Evolutionary conservation across 768 basidiomycete genomes (phyloP).

Genomic region (Dacryopinax primogenitus): DNA sequence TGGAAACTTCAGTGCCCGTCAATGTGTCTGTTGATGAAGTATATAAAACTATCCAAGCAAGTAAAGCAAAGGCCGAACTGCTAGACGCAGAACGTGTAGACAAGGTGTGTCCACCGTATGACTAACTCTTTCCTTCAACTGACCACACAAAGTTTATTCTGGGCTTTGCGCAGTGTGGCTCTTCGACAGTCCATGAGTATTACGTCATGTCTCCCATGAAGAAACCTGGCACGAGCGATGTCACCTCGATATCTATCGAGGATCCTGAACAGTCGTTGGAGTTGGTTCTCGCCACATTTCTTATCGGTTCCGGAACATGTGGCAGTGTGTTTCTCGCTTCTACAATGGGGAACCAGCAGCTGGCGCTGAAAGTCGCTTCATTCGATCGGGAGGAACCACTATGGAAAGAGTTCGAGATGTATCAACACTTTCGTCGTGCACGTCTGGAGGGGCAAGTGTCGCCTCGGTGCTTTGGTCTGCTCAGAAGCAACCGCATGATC

Average conservation of each 20-base stretch:
- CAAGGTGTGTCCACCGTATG: no score
- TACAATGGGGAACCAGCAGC: not conserved
- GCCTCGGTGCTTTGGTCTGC: not conserved
- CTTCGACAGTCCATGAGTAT: not conserved
- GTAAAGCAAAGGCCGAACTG: not conserved
- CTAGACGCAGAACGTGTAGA: no score
- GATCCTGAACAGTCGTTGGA: not conserved
- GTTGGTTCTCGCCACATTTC: not conserved
- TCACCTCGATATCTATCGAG: not conserved
- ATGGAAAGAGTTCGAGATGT: not conserved
- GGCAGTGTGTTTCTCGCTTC: not conserved
- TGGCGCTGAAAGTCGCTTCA: not conserved
- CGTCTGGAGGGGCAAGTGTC: not conserved
- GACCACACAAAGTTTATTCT: no score
- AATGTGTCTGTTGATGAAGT: not conserved
- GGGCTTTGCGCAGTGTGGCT: no score
- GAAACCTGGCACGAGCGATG: not conserved
- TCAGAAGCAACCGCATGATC: not conserved
- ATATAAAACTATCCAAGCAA: not conserved
- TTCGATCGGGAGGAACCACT: not conserved
- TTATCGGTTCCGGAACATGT: not conserved
- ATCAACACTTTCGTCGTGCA: not conserved
- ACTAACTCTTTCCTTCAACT: no score
- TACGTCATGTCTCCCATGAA: not conserved
- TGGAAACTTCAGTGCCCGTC: not conserved